Percentiles rank a stretch among this genome's conserved stretches.
phyloP scores from a whole-genome alignment of 495 filamentous ascomycete genomes.

The Lepraria neglecta region DNA sequence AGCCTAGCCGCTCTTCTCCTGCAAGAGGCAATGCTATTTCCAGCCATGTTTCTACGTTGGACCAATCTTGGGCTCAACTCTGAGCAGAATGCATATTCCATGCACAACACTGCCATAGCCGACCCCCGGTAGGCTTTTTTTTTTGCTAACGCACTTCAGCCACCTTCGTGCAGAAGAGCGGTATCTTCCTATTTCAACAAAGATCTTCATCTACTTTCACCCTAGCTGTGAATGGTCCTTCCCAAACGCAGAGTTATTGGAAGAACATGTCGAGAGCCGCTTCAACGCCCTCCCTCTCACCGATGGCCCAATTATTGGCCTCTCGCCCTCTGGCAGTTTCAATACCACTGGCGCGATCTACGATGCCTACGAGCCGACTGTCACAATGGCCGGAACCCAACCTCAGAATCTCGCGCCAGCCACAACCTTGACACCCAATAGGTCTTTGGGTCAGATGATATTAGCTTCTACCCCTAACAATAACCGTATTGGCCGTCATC shows the following conservation, averaged over 20 bases:
- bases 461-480: background rate
- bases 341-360: background rate
- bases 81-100: background rate
- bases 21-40: background rate
- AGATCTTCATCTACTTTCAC: background rate
- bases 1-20: background rate
- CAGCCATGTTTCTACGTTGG: slow-evolving; percentile 3
- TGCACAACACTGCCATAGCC: background rate
- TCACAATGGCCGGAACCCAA: background rate
- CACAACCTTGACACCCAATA: background rate
- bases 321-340: background rate
- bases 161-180: no score
- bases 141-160: no score
- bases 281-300: background rate
- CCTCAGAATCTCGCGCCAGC: background rate
- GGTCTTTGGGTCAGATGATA: background rate
- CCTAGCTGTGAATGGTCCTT: background rate
- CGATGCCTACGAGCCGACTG: background rate
- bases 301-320: no score
- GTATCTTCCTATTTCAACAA: no score
- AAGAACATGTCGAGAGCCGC: no score
- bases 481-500: background rate
- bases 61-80: background rate
- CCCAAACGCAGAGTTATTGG: background rate
- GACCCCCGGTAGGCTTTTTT: slow-evolving; percentile 1